Evolutionary conservation across 768 basidiomycete species (phyloP), one percentile per base, ranked within the genome.

Genomic region (Lactifluus hygrophoroides): DNA sequence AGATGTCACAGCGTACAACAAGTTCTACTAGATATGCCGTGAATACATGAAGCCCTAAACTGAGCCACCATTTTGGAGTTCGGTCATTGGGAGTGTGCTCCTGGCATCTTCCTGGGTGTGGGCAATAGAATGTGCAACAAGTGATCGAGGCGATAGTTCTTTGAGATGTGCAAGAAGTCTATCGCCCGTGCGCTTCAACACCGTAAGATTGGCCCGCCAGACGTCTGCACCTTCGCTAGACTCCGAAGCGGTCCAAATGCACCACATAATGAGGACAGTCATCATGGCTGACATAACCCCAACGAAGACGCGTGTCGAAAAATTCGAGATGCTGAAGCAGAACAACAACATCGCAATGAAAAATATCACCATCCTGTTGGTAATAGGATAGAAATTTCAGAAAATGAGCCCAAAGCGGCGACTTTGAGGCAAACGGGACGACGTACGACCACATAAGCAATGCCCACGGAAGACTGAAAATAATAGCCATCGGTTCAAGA

Each of bases 381-480:
- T n/a, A n/a, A n/a, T n/a, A n/a, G 19, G 10, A 10, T 4, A 5
- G 16, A 5, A 5, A 13, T 34, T 23, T 19, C 6, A 4, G 27
- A 17, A 25, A 46, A 16, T 8, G n/a, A 19, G 46, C 6, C 19
- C 7, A 17, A 17, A 11, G 9, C 7, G 6, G n/a, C 17, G 21
- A 21, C 21, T 38, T n/a, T 17, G 1, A 17, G 3, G 13, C 14
- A 21, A 5, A 44, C 37, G 7, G 35, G 14, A 43, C 5, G 32
- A 75, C 81, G 68, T 65, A 82, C 82, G 75, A 76, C 82, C 82
- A 84, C 72, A 84, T 76, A 32, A 84, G 71, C 25, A 83, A 68
- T 1, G 79, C 78, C 57, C 80, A 80, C 0, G 83, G 83, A 10
- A 84, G 66, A 54, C 79, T 78, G 59, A 81, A 80, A 52, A 80